Evolutionary conservation across 495 filamentous ascomycete species (phyloP).

Genomic region (Aspergillus saccharolyticus): DNA sequence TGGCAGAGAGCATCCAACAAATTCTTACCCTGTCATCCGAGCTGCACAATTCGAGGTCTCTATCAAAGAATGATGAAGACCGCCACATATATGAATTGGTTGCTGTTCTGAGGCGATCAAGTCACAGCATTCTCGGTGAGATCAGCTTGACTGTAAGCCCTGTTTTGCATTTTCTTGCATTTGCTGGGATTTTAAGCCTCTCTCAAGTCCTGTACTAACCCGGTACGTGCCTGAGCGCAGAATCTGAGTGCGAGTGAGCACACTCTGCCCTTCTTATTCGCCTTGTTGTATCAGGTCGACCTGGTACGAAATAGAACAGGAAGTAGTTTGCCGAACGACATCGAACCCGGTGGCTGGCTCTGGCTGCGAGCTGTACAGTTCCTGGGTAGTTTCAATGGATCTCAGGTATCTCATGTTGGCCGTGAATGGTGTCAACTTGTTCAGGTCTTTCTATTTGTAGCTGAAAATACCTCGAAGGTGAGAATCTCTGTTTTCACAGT

Average conservation of each 20-base stretch:
- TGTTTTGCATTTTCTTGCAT: background rate
- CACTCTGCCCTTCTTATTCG: slow-evolving; percentile 38
- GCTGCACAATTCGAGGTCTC: background rate
- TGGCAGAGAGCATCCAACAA: slow-evolving; percentile 15
- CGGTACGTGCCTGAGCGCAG: slow-evolving; percentile 15
- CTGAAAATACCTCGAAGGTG: slow-evolving; percentile 40
- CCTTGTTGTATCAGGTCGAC: slow-evolving; percentile 33
- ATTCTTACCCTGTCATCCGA: slow-evolving; percentile 13
- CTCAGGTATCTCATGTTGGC: slow-evolving; percentile 57
- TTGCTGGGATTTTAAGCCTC: background rate
- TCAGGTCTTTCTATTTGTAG: slow-evolving; percentile 39
- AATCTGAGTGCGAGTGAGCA: slow-evolving; percentile 39
- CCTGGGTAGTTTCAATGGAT: slow-evolving; percentile 48
- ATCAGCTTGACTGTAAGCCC: slow-evolving; percentile 27
- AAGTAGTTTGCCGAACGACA: slow-evolving; percentile 17
- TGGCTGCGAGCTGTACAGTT: slow-evolving; percentile 49
- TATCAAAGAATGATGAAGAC: slow-evolving; percentile 26
- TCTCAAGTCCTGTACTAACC: background rate
- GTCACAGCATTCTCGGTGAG: slow-evolving; percentile 13
- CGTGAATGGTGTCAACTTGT: slow-evolving; percentile 49
- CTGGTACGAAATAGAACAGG: slow-evolving; percentile 20
- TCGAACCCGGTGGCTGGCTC: slow-evolving; percentile 32
- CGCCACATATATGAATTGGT: slow-evolving; percentile 26
- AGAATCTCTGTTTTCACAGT: slow-evolving; percentile 9
- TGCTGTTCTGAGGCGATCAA: slow-evolving; percentile 21